Base-by-base conservation (phyloP, 345 rosid genomes). In the Bruguiera parviflora region DNA sequence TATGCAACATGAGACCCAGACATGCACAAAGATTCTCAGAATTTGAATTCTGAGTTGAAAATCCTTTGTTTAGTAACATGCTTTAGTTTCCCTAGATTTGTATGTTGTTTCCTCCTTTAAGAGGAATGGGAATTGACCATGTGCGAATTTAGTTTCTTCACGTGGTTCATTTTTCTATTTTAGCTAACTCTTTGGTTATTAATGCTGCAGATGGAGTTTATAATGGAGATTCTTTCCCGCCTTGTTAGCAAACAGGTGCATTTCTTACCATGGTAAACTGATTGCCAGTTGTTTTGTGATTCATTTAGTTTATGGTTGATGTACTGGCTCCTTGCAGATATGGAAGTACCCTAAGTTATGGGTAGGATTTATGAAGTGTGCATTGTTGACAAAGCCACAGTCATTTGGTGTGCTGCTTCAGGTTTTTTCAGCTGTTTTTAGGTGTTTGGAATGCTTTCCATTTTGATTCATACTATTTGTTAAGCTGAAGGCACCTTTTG, bases 331-430 rank as follows among this genome's bases (percentile, higher is more conserved):
- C 35, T 75, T 71, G 73, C 91, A 95, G 99, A 92, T 95, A 81
- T 95, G 99, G 99, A 88, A 95, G 78, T 80, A 86, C 66, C 97
- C 99, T 11, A 95, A 95, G 81, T 79, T 95, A 79, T 95, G 99
- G 99, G 99, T 92, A 35, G 99, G 99, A 64, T 95, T 92, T 78
- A 83, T 95, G 86, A 92, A 88, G 83, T 95, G 99, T 68, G 96
- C 96, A 49, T 79, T 69, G 63, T 78, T 84, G 87, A 86, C 89
- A 57, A 90, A 88, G 86, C 97, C 99, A 70, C 97, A 88, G 61
- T 95, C 97, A 68, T 90, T 87, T 74, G 80, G 83, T 53, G 92
- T 95, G 79, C 81, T 95, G 82, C 92, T 95, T 76, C 99, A 95
- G 97, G 98, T 91, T 66, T 47, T 63, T 62, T 60, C 62, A 37